Percentiles rank a stretch among this genome's conserved stretches.
Conservation (phyloP, 2,329 filamentous ascomycete genomes). For the Fusarium tanahbumbuense region DNA sequence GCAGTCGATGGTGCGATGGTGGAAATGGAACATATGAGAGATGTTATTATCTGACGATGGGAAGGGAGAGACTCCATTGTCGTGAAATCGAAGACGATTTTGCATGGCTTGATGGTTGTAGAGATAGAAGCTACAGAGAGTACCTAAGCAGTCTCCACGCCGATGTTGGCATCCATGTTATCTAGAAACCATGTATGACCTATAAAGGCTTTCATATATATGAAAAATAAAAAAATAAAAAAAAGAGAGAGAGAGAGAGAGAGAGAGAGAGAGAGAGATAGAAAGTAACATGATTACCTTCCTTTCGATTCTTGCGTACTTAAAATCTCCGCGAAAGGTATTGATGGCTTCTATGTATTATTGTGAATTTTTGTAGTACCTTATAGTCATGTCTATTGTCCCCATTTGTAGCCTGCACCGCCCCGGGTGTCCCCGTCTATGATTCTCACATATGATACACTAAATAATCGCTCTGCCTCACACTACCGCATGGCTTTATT, state of each 20-base stretch:
- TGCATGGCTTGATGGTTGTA: conserved; percentile 14
- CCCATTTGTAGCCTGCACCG: conserved; percentile 31
- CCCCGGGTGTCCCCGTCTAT: conserved; percentile 36
- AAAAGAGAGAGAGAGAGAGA: too few species aligned
- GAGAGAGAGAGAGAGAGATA: too few species aligned
- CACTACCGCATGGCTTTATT: conserved; percentile 11
- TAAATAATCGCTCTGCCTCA: conserved; percentile 29
- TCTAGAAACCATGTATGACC: too few species aligned
- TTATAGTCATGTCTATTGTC: not conserved
- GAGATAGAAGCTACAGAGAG: not conserved
- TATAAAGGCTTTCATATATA: not conserved
- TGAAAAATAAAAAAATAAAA: not conserved
- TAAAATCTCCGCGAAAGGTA: not conserved
- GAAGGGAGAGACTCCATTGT: conserved; percentile 48
- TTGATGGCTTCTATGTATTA: conserved; percentile 10
- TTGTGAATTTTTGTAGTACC: conserved; percentile 11
- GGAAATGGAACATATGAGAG: conserved; percentile 59
- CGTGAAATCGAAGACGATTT: conserved; percentile 1
- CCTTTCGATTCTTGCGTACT: not conserved
- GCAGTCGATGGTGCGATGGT: conserved; percentile 23
- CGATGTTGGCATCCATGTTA: not conserved
- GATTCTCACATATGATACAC: conserved; percentile 41
- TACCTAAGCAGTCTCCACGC: conserved; percentile 6
- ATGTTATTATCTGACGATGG: conserved; percentile 60
- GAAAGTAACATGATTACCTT: not conserved